Percentiles rank a stretch among this genome's conserved stretches.
Evolutionary conservation across 805 yeast genomes (phyloP).

Genomic region (Suhomyces faveliae): DNA sequence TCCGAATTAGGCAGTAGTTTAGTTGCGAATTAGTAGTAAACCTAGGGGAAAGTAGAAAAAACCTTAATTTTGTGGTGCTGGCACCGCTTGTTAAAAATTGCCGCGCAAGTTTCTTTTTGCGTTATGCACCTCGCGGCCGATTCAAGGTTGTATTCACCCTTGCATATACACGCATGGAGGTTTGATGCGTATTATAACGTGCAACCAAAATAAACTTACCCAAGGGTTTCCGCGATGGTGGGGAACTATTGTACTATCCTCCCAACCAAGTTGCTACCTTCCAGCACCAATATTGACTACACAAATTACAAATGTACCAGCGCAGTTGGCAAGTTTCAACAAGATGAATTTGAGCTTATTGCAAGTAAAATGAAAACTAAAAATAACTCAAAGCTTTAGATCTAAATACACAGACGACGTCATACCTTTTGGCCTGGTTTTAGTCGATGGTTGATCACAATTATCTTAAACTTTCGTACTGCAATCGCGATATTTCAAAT

Average conservation of each 20-base stretch:
- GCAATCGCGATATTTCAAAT: background rate
- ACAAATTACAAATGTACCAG: too few relatives aligned
- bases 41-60: background rate
- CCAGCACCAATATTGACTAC: too few relatives aligned
- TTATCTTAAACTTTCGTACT: background rate
- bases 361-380: background rate
- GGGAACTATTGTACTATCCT: too few relatives aligned
- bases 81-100: background rate
- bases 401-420: background rate
- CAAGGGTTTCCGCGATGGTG: background rate
- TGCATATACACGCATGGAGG: background rate
- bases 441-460: background rate
- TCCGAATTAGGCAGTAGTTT: background rate
- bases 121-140: background rate
- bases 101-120: background rate
- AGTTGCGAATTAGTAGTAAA: background rate
- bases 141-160: too few relatives aligned
- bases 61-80: background rate
- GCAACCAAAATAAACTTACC: background rate
- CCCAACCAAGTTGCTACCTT: too few relatives aligned
- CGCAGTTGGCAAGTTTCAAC: background rate
- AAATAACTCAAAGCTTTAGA: background rate
- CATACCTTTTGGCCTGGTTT: background rate
- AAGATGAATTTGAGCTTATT: too few relatives aligned
- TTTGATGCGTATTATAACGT: background rate